Percentiles rank a stretch among this genome's conserved stretches.
Evolutionary conservation across 257 asterid genomes (phyloP).

Genomic region (Primulina huaijiensis): DNA sequence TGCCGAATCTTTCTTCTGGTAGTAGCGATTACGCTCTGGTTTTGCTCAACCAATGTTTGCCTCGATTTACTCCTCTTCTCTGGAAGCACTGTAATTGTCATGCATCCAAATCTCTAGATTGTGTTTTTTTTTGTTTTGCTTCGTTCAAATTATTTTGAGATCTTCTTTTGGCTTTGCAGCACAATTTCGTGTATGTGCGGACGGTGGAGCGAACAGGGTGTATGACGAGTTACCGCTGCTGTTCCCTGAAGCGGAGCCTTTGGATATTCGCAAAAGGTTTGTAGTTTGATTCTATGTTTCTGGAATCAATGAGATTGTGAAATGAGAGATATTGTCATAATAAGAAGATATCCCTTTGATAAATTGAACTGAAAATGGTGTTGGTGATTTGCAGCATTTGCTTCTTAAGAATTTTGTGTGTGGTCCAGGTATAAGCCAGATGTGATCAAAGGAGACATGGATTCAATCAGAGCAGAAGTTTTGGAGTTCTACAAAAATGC

Average conservation of each 20-base stretch:
- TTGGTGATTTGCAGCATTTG: no score
- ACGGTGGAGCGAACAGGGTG: constrained; percentile 90
- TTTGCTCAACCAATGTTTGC: constrained; percentile 72
- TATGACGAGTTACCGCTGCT: constrained; percentile 76
- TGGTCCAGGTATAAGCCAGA: constrained; percentile 76
- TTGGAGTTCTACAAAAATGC: constrained; percentile 50
- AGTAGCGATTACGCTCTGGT: constrained; percentile 56
- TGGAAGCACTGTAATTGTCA: constrained; percentile 71
- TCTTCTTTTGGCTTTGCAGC: constrained; percentile 43
- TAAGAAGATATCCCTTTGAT: background rate
- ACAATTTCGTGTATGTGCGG: constrained; percentile 73
- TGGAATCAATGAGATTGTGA: no score
- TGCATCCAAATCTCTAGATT: background rate
- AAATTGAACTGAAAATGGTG: no score
- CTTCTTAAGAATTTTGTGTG: background rate
- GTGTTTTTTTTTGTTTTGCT: background rate
- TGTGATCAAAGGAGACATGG: constrained; percentile 87
- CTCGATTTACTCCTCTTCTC: constrained; percentile 74
- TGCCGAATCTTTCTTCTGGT: constrained; percentile 42
- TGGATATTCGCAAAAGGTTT: constrained; percentile 65
- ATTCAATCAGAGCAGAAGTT: constrained; percentile 81
- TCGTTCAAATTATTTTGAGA: background rate
- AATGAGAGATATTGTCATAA: no score
- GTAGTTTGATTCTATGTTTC: background rate
- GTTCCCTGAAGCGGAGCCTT: constrained; percentile 56